phyloP scores from a whole-genome alignment of 2,329 filamentous ascomycete species.

The Teratosphaeria epicoccoides region DNA sequence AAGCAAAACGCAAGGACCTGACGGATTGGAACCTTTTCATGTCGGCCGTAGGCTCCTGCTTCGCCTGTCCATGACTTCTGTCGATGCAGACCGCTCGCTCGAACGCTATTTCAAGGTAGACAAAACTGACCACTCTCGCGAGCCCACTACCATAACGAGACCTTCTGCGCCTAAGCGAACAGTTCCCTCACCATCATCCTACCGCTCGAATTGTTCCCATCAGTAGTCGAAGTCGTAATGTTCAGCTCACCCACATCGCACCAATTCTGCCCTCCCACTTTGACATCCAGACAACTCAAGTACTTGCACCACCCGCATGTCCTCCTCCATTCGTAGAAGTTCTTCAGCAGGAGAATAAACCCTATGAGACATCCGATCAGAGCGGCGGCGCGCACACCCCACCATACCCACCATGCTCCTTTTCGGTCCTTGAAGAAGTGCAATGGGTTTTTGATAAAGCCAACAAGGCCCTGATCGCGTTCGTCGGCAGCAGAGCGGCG shows the following conservation, averaged over 20 bases:
- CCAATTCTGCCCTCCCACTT: slow-evolving; percentile 42
- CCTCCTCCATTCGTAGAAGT: slow-evolving; percentile 74
- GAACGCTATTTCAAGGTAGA: neutral
- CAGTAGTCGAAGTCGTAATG: slow-evolving; percentile 19
- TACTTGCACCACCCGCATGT: slow-evolving; percentile 92
- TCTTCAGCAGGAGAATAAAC: slow-evolving; percentile 77
- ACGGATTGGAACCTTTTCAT: no score
- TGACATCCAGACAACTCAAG: slow-evolving; percentile 71
- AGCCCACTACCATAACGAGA: neutral
- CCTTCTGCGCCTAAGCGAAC: neutral
- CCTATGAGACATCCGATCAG: slow-evolving; percentile 71
- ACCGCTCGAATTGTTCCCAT: neutral
- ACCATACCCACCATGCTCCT: slow-evolving; percentile 95
- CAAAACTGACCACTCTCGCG: no score
- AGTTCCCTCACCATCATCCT: neutral
- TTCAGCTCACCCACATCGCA: slow-evolving; percentile 43
- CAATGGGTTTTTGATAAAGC: slow-evolving; percentile 40
- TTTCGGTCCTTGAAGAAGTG: slow-evolving; percentile 89
- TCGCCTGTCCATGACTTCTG: no score
- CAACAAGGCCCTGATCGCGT: slow-evolving; percentile 24
- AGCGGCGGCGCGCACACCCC: slow-evolving; percentile 69
- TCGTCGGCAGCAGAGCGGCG: slow-evolving; percentile 5
- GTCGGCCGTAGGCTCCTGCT: no score
- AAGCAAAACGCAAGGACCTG: no score
- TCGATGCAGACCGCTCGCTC: neutral